These are phyloP conservation scores for Amanita fuliginea DNA, from an alignment of 768 basidiomycete genomes.

Conservation along the genomic window DNA sequence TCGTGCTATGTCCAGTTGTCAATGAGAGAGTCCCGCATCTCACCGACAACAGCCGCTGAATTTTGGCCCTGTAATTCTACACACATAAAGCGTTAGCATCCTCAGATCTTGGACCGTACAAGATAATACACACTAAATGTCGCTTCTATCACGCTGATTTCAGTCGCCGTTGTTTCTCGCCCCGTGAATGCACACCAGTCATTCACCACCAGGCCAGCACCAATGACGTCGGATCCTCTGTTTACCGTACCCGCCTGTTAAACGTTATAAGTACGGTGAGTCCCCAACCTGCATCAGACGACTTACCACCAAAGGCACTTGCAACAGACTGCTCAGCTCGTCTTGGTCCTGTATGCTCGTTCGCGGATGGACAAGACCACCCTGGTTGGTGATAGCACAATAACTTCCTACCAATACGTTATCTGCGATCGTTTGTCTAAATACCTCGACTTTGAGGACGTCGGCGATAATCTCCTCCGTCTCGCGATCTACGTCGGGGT, in stretches of 20 bases:
- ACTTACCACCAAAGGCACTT: constrained; percentile 90
- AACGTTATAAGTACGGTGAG: neutral
- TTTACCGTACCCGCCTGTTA: constrained; percentile 92
- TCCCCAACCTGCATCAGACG: neutral
- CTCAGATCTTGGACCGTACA: neutral
- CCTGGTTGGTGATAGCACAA: constrained; percentile 92
- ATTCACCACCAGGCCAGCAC: constrained; percentile 95
- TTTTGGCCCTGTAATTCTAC: constrained; percentile 81
- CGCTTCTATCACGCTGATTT: constrained; percentile 96
- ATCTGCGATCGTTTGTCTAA: constrained; percentile 93
- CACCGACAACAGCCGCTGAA: constrained; percentile 72
- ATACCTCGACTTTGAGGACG: constrained; percentile 97
- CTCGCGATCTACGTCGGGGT: constrained; percentile 96
- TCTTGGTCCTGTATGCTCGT: constrained; percentile 97
- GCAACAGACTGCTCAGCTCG: constrained; percentile 87
- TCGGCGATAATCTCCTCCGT: constrained; percentile 99
- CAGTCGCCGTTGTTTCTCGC: constrained; percentile 97
- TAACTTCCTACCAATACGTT: constrained; percentile 97
- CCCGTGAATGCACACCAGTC: constrained; percentile 99
- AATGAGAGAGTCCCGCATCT: constrained; percentile 86
- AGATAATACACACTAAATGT: constrained; percentile 70
- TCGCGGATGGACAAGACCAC: constrained; percentile 95
- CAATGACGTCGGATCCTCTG: constrained; percentile 95
- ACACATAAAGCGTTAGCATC: neutral
- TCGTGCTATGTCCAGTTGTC: constrained; percentile 74